These are phyloP conservation scores for Fusarium metavorans DNA, from an alignment of 2,329 filamentous ascomycete species.

Conservation along the genomic window DNA sequence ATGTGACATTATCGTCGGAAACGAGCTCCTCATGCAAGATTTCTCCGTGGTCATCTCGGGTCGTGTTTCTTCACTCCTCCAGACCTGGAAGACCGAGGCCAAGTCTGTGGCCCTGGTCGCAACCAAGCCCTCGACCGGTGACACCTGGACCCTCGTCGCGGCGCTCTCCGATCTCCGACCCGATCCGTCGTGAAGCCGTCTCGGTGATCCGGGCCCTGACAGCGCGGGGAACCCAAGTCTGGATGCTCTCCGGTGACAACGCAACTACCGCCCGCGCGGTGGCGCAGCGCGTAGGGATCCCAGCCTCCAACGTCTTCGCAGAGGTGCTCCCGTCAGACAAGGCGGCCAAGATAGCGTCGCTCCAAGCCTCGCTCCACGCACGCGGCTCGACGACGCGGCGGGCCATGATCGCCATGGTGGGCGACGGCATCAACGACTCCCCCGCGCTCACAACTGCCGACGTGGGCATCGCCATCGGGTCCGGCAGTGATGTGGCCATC, in stretches of 20 bases:
- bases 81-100: conserved; percentile 71
- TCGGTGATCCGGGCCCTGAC: conserved; percentile 74
- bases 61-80: conserved; percentile 52
- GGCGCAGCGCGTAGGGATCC: conserved; percentile 80
- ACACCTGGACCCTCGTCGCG: conserved; percentile 67
- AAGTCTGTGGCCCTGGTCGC: conserved; percentile 74
- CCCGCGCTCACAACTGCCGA: conserved; percentile 85
- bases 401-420: conserved; percentile 81
- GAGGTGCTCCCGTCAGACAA: conserved; percentile 90
- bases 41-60: conserved; percentile 55
- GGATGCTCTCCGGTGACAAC: conserved; percentile 96
- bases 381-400: conserved; percentile 50
- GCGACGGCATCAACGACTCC: conserved; percentile 90
- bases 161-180: conserved; percentile 84
- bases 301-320: conserved; percentile 80
- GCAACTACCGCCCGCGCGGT: conserved; percentile 85
- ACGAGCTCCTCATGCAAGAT: conserved; percentile 75
- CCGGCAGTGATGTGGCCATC: conserved; percentile 86
- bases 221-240: conserved; percentile 77
- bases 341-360: conserved; percentile 74
- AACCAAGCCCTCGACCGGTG: conserved; percentile 46
- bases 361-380: conserved; percentile 66
- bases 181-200: conserved; percentile 79
- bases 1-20: conserved; percentile 74
- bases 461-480: conserved; percentile 86